Evolutionary conservation across 306 rosid genomes (phyloP).

Genomic region (Urtica urens): DNA sequence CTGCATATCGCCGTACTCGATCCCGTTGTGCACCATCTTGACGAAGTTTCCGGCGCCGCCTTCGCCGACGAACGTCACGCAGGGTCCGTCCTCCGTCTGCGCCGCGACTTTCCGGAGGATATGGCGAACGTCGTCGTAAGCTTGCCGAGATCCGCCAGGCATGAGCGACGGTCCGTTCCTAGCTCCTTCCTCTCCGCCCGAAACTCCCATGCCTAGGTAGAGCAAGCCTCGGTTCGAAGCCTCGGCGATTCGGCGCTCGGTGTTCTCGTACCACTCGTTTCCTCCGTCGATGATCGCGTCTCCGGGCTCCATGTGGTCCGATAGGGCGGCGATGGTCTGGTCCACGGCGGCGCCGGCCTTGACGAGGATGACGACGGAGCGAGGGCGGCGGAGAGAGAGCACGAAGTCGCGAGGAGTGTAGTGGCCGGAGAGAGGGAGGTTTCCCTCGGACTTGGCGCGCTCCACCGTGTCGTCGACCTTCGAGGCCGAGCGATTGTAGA

Average conservation of each 20-base stretch:
- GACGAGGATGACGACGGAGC: slow-evolving; percentile 89
- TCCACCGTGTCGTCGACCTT: slow-evolving; percentile 81
- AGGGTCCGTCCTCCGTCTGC: slow-evolving; percentile 88
- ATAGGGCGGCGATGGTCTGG: slow-evolving; percentile 68
- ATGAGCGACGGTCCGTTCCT: slow-evolving; percentile 74
- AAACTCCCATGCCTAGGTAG: slow-evolving; percentile 86
- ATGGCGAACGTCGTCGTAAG: slow-evolving; percentile 53
- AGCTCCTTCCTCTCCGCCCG: slow-evolving; percentile 95
- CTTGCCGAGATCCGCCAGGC: slow-evolving; percentile 78
- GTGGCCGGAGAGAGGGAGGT: slow-evolving; percentile 58
- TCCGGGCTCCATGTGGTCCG: slow-evolving; percentile 71
- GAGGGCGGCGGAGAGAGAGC: slow-evolving; percentile 70
- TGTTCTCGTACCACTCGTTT: slow-evolving; percentile 81
- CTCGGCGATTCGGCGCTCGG: slow-evolving; percentile 56
- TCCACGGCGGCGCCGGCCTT: slow-evolving; percentile 90
- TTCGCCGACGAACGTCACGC: slow-evolving; percentile 76
- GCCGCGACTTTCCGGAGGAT: slow-evolving; percentile 69
- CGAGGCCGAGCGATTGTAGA: slow-evolving; percentile 79
- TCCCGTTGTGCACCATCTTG: slow-evolving; percentile 92
- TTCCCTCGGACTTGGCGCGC: slow-evolving; percentile 62
- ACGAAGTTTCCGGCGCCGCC: slow-evolving; percentile 88
- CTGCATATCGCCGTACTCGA: slow-evolving; percentile 91
- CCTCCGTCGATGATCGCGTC: slow-evolving; percentile 86
- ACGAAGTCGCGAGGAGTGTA: slow-evolving; percentile 70
- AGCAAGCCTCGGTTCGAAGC: slow-evolving; percentile 36